phyloP scores from a whole-genome alignment of 495 filamentous ascomycete species.

The Pseudotulostoma volvatum region DNA sequence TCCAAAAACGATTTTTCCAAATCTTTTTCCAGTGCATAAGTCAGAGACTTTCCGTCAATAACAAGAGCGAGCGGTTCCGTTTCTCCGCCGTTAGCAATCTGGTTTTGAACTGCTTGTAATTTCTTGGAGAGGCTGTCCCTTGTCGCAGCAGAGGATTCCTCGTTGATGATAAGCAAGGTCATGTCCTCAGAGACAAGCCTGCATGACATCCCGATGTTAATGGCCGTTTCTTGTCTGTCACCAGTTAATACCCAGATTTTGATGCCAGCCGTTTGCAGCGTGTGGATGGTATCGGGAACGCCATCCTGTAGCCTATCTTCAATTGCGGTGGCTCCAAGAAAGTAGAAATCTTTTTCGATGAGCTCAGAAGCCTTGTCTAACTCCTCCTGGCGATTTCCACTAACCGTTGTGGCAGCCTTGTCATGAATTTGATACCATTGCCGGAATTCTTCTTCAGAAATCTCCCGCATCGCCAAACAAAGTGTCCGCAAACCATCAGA shows the following conservation, averaged over 20 bases:
- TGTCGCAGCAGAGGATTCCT: constrained; percentile 60
- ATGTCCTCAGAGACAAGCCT: constrained; percentile 98
- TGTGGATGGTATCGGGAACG: constrained; percentile 97
- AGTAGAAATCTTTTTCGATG: constrained; percentile 78
- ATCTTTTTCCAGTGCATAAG: constrained; percentile 83
- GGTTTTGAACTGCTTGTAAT: constrained; percentile 65
- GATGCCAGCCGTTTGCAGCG: constrained; percentile 89
- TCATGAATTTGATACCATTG: constrained; percentile 83
- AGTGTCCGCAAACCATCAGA: constrained; percentile 90
- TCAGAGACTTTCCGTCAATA: constrained; percentile 91
- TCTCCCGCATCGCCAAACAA: constrained; percentile 87
- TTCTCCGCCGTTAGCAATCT: constrained; percentile 56
- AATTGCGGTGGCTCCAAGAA: constrained; percentile 92
- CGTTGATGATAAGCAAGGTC: constrained; percentile 93
- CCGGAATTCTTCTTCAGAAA: constrained; percentile 78
- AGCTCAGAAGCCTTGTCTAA: constrained; percentile 94
- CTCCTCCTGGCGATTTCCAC: constrained; percentile 83
- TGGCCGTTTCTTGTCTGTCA: constrained; percentile 95
- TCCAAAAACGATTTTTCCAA: constrained; percentile 90
- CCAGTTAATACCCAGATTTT: constrained; percentile 99
- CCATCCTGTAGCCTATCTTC: constrained; percentile 96
- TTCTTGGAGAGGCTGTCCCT: constrained; percentile 84
- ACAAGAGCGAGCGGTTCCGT: constrained; percentile 82
- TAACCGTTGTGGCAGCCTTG: constrained; percentile 77
- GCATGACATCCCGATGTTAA: constrained; percentile 99